phyloP scores from a whole-genome alignment of 345 rosid species.

The Ricinus communis region DNA sequence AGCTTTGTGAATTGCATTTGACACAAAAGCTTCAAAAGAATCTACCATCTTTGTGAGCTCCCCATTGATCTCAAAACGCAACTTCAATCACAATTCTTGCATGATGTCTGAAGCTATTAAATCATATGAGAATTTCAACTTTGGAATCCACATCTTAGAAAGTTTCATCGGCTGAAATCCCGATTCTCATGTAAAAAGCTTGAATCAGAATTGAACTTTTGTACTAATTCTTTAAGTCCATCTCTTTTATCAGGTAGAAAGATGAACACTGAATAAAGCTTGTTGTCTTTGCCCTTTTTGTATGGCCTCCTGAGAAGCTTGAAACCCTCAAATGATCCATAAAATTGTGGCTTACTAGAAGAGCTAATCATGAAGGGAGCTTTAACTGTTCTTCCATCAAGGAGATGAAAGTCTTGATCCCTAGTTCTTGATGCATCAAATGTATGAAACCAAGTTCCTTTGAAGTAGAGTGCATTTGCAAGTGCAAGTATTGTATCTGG shows the following conservation, averaged over 20 bases:
- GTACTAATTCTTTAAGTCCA: slow-evolving; percentile 1
- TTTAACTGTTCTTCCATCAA: slow-evolving; percentile 10
- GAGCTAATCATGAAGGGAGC: slow-evolving; percentile 20
- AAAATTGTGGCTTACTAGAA: not conserved
- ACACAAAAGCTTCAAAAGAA: not conserved
- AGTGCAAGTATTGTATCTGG: not conserved
- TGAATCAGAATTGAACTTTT: not conserved
- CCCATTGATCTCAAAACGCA: not conserved
- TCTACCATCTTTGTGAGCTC: slow-evolving; percentile 8
- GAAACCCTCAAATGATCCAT: slow-evolving; percentile 10
- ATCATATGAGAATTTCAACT: not conserved
- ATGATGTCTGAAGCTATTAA: not conserved
- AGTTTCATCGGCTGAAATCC: not conserved
- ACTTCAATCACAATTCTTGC: not conserved
- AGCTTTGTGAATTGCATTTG: not conserved
- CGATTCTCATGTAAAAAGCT: not conserved
- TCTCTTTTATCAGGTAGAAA: slow-evolving; percentile 18
- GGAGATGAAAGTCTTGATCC: not conserved
- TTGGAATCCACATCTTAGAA: slow-evolving; percentile 1
- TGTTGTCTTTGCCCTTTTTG: not conserved
- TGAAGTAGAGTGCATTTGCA: slow-evolving; percentile 8
- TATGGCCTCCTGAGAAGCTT: slow-evolving; percentile 12
- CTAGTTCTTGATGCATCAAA: not conserved
- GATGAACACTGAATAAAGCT: slow-evolving; percentile 15
- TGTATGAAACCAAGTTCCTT: not conserved